Evolutionary conservation across 2,329 filamentous ascomycete genomes (phyloP), one percentile per base, ranked within the genome.

Genomic region (Fusarium irregulare): DNA sequence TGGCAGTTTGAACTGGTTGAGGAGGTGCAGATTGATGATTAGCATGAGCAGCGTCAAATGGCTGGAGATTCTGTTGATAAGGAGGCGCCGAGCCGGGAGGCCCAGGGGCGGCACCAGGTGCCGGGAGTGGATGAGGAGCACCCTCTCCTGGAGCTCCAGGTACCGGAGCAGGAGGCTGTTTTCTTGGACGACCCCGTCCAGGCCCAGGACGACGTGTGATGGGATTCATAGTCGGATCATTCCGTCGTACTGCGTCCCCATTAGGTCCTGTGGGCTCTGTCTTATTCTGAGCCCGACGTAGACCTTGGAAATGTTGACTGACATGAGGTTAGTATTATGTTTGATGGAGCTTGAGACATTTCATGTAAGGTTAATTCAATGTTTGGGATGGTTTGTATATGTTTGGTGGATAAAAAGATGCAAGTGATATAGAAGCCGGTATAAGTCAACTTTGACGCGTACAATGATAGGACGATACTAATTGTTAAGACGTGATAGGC

Each of bases 241-340:
- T 42, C 61, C 79, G 83, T 44, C 80, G 77, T 23, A 80, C 69
- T 44, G 65, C 79, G 21, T 84, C 81, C 12, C 73, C 63, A 27
- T 66, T 47, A 23, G 75, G 59, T 11, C 81, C 79, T 62, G 79
- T 81, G 7, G 78, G 56, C 20, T 87, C 86, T 20, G 80, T 75
- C 73, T 88, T 88, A 70, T 86, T 84, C 72, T 88, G 85, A 23
- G 85, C 83, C 44, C 87, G 80, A 27, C 87, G 82, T 20, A 89
- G 82, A 28, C 87, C 86, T 73, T 89, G 87, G 60, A 89, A 89
- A 73, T 89, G 87, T 81, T 89, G 87, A 40, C 87, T 89, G 41
- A 12, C 32, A 16, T 14, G 9, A 30, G 56, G 60, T 76, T 70
- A 76, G 71, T 58, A 2, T 9, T 63, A 25, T 30, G 25, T 14